Evolutionary conservation across 2,329 filamentous ascomycete genomes (phyloP).

Genomic region (Thielaviopsis ethacetica): DNA sequence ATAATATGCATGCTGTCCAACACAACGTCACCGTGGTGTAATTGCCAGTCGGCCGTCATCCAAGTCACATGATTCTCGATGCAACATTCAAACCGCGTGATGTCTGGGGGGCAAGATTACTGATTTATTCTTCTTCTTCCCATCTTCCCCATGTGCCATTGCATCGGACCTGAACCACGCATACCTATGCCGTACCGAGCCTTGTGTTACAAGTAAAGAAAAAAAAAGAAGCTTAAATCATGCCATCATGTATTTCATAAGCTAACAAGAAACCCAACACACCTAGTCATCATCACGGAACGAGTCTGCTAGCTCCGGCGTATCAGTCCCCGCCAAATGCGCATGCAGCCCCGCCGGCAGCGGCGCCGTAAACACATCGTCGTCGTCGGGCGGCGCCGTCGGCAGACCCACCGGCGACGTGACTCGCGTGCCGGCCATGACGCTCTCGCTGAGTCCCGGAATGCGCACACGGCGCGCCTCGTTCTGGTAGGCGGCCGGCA

Average conservation of each 20-base stretch:
- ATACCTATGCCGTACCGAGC: neutral
- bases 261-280: neutral
- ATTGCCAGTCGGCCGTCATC: neutral
- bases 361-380: neutral
- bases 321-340: slow-evolving; percentile 4
- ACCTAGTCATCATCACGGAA: slow-evolving; percentile 11
- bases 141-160: neutral
- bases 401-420: slow-evolving; percentile 7
- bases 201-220: neutral
- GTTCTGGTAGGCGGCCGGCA: slow-evolving; percentile 94
- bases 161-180: neutral
- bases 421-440: slow-evolving; percentile 42
- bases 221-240: neutral
- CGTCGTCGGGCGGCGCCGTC: neutral
- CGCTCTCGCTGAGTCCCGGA: slow-evolving; percentile 45
- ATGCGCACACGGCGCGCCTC: slow-evolving; percentile 84
- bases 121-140: neutral
- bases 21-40: neutral
- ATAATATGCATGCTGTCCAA: neutral
- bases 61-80: neutral
- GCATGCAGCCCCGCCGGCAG: neutral
- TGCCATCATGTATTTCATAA: neutral
- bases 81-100: neutral
- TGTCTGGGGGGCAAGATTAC: neutral
- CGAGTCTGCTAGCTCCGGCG: slow-evolving; percentile 7